These are phyloP conservation scores for Nitzschia putrida DNA, from an alignment of 108 stramenopile genomes.

Conservation along the genomic window DNA sequence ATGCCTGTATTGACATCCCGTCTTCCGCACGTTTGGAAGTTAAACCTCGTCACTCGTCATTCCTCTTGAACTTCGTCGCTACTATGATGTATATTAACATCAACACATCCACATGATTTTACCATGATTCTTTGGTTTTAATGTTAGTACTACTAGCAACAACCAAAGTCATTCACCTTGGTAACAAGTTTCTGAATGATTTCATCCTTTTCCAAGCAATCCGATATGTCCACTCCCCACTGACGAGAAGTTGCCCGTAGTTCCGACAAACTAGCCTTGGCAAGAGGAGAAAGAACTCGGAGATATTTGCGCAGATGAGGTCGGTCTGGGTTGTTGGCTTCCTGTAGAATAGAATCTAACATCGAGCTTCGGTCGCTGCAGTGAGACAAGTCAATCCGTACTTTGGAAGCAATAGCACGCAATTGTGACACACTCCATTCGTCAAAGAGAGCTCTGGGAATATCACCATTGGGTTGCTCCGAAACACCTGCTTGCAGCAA, in stretches of 20 bases:
- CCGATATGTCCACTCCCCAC: constrained; percentile 45
- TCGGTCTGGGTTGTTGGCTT: constrained; percentile 13
- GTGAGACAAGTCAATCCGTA: constrained; percentile 28
- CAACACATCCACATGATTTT: too few relatives aligned
- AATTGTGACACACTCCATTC: constrained; percentile 39
- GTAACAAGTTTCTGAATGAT: constrained; percentile 43
- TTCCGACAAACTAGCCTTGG: constrained; percentile 25
- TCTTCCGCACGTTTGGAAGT: too few relatives aligned
- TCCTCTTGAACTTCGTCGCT: too few relatives aligned
- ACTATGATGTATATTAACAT: too few relatives aligned
- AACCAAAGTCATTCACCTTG: constrained; percentile 14
- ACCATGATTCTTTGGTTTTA: too few relatives aligned
- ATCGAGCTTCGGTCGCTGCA: constrained; percentile 33
- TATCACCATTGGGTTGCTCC: not conserved
- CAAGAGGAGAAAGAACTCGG: constrained; percentile 40
- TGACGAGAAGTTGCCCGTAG: constrained; percentile 39
- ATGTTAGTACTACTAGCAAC: not conserved
- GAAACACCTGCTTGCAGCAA: constrained; percentile 8
- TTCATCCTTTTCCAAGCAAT: constrained; percentile 57
- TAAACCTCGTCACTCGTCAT: too few relatives aligned
- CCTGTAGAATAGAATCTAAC: constrained; percentile 17
- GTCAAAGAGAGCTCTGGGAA: constrained; percentile 6
- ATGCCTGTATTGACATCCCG: too few relatives aligned
- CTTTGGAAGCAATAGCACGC: constrained; percentile 32
- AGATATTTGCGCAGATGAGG: constrained; percentile 47